Evolutionary conservation across 257 asterid species (phyloP).

Genomic region (Thymus mandschuricus): DNA sequence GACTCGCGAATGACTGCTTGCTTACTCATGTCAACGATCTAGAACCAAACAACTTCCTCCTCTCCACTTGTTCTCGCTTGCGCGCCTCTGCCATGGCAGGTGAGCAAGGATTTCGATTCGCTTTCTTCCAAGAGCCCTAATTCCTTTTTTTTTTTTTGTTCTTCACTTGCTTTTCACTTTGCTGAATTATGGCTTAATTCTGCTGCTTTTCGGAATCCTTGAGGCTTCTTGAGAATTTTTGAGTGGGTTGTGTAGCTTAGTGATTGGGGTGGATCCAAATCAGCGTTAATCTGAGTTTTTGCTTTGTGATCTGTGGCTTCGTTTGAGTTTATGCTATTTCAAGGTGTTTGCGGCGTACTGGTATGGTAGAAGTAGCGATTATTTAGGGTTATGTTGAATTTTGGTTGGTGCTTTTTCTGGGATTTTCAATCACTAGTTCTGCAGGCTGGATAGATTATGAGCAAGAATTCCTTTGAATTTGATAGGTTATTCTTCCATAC

Average conservation of each 20-base stretch:
- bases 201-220: slow-evolving; percentile 10
- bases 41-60: slow-evolving; percentile 1
- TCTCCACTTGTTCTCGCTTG: slow-evolving; percentile 26
- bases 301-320: slow-evolving; percentile 12
- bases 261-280: slow-evolving; percentile 21
- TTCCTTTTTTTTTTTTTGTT: slow-evolving; percentile 7
- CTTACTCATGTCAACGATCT: slow-evolving; percentile 50
- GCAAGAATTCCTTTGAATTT: neutral
- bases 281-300: neutral
- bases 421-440: neutral
- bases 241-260: neutral
- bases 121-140: slow-evolving; percentile 29
- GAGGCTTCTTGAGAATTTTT: neutral
- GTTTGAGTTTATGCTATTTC: slow-evolving; percentile 13
- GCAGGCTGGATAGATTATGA: neutral
- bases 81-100: slow-evolving; percentile 45
- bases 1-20: slow-evolving; percentile 36
- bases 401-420: neutral
- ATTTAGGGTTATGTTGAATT: slow-evolving; percentile 6
- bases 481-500: neutral
- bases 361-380: neutral
- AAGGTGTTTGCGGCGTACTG: slow-evolving; percentile 9
- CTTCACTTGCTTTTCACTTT: slow-evolving; percentile 20
- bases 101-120: slow-evolving; percentile 25
- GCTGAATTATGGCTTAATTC: slow-evolving; percentile 34